Base-by-base conservation (phyloP, 768 basidiomycete genomes). In the Tricholoma flavovirens region DNA sequence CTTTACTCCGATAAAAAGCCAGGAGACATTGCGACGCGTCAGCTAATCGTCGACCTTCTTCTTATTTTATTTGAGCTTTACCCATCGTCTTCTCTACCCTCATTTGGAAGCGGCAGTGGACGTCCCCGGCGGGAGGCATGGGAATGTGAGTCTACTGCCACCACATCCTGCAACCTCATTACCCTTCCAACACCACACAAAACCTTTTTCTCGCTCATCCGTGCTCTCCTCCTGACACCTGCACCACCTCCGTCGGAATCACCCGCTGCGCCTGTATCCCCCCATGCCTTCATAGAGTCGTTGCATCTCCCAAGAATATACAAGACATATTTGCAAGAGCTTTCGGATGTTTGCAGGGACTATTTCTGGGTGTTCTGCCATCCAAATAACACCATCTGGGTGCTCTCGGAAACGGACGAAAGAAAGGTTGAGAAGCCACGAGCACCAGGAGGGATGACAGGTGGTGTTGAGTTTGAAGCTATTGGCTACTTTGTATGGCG, bases 321-420 rank as follows among this genome's bases (percentile, higher is more conserved):
- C 76, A 93, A 88, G 73, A 78, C 82, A 7, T 93, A 91, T 69
- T 72, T 95, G 21, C 82, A 83, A 55, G 93, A 94, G 69, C 73
- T 99, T 45, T 87, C 84, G 5, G 95, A 98, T 64, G 77, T 94
- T 3, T 95, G 95, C 67, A 75, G 94, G 21, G 97, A 99, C 68
- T 93, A 92, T 72, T 93, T 91, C 70, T 95, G 93, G 93, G 87
- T 97, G 38, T 96, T 98, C 73, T 98, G 96, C 68, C 97, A 99
- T 67, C 88, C 89, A 2, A 88, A 87, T 67, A 99, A 98, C 62
- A 84, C 86, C 0, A 85, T 98, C 51, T 98, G 96, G 96, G 77
- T 85, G 17, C 73, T 97, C 17, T 69, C 78, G 7, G 88, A 96
- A 62, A 87, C 90, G 2, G 92, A 98, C 66, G 88, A 93, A 66